A percentile compares a stretch with the other conserved stretches of the same genome.
Evolutionary conservation across 495 filamentous ascomycete genomes (phyloP).

Genomic region (Talaromyces liani): DNA sequence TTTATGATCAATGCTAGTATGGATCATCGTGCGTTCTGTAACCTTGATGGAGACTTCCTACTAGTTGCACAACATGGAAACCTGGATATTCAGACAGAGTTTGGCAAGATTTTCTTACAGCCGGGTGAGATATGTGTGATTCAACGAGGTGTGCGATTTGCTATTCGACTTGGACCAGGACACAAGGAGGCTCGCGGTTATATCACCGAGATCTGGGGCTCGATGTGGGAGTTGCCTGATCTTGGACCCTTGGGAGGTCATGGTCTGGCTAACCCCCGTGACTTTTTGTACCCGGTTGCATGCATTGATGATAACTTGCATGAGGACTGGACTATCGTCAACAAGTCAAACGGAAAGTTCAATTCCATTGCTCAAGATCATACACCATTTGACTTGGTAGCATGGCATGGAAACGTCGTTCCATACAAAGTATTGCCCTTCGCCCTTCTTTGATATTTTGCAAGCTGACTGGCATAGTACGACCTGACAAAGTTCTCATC

Average conservation of each 20-base stretch:
- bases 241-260: constrained; percentile 32
- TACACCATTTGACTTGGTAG: constrained; percentile 33
- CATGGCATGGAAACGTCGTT: constrained; percentile 38
- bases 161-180: constrained; percentile 20
- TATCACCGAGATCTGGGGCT: constrained; percentile 35
- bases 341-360: constrained; percentile 29
- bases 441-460: background rate
- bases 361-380: constrained; percentile 33
- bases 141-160: constrained; percentile 30
- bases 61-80: constrained; percentile 31
- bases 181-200: constrained; percentile 28
- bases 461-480: constrained; percentile 17
- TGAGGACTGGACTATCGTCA: constrained; percentile 26
- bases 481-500: constrained; percentile 35
- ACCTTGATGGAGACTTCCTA: constrained; percentile 35
- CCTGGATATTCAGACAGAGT: constrained; percentile 35
- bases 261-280: constrained; percentile 32
- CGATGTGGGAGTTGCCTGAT: constrained; percentile 32
- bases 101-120: constrained; percentile 34
- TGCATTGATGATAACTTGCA: constrained; percentile 33
- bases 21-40: constrained; percentile 31
- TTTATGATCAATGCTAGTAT: constrained; percentile 31
- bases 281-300: constrained; percentile 34
- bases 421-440: constrained; percentile 27
- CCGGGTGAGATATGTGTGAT: constrained; percentile 37